Conservation (phyloP, 768 basidiomycete species). For the Cantharellus anzutake region DNA sequence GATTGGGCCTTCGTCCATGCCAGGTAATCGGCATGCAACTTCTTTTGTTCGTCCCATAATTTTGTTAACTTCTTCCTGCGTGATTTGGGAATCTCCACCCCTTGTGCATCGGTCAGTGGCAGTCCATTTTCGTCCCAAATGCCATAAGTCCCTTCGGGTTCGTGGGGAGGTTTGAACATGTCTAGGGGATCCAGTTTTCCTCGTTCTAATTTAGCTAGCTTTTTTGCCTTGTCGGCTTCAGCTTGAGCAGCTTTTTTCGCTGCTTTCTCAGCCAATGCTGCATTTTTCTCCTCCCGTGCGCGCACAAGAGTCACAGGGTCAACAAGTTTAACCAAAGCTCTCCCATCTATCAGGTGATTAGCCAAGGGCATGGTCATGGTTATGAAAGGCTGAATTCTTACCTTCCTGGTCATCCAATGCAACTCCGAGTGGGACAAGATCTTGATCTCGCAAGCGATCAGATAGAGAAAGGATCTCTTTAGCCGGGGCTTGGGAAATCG, state of each 20-base stretch:
- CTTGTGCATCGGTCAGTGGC: constrained; percentile 68
- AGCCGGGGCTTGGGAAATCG: constrained; percentile 42
- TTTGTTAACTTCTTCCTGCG: constrained; percentile 60
- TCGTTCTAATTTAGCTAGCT: constrained; percentile 60
- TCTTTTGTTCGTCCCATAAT: constrained; percentile 51
- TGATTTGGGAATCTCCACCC: constrained; percentile 71
- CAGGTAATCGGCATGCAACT: constrained; percentile 56
- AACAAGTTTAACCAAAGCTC: constrained; percentile 84
- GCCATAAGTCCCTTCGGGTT: constrained; percentile 48
- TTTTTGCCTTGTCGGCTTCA: constrained; percentile 44
- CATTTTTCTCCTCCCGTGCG: constrained; percentile 77
- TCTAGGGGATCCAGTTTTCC: constrained; percentile 55
- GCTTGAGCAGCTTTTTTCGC: constrained; percentile 57
- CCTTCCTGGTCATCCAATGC: constrained; percentile 95
- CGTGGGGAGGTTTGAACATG: constrained; percentile 72
- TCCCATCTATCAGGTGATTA: constrained; percentile 43
- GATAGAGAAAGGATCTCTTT: constrained; percentile 73
- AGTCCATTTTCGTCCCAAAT: constrained; percentile 76
- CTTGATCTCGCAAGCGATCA: constrained; percentile 77
- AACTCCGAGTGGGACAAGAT: constrained; percentile 84
- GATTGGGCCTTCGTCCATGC: constrained; percentile 11
- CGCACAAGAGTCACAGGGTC: constrained; percentile 62
- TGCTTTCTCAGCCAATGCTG: constrained; percentile 50
- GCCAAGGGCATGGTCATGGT: not conserved
- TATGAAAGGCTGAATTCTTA: constrained; percentile 14